Evolutionary conservation across 177 flowering plant species (phyloP), one percentile per base, ranked within the genome.

Genomic region (Vitis hybrid): DNA sequence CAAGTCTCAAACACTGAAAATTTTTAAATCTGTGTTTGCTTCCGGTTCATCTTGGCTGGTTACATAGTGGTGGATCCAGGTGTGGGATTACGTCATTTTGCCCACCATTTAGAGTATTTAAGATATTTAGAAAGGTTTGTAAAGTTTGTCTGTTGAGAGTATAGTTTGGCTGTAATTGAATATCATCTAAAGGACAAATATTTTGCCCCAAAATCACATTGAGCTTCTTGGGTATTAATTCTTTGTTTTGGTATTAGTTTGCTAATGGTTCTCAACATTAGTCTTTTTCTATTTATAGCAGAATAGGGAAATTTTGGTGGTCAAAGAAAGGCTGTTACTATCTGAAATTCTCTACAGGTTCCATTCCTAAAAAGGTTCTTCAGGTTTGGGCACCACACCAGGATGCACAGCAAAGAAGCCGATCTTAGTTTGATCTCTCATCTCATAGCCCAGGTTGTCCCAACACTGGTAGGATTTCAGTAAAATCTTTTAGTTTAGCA

Each of bases 21-120:
- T 48, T 66, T 58, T 57, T 62, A 55, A 40, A 30, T 60, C 67
- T 27, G 35, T 60, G 73, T 52, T 54, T 61, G 67, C 63, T 71
- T 59, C 65, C 55, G 12, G 64, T 6, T 72, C 52, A 70, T 61
- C 32, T 57, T 70, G 32, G 65, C 57, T 56, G 67, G 70, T 70
- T 60, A 52, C 68, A 56, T 63, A 72, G 56, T 57, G 55, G 68
- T 64, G 74, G 64, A 60, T 52, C 60, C 17, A 49, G 58, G 70
- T 60, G 11, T 4, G 50, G 32, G 46, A 32, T 18, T 58, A 46
- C 58, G 18, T 57, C 66, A n/a, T 58, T 59, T 14, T 30, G 66
- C 18, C 15, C n/a, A 32, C 32, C 15, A 18, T 58, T 35, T 63
- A 52, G 56, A 59, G 58, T 50, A 59, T 4, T 57, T 58, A 62